Evolutionary conservation across 1,284 basidiomycete species (phyloP), one percentile per base, ranked within the genome.

Genomic region (Veloporphyrellus conicus): DNA sequence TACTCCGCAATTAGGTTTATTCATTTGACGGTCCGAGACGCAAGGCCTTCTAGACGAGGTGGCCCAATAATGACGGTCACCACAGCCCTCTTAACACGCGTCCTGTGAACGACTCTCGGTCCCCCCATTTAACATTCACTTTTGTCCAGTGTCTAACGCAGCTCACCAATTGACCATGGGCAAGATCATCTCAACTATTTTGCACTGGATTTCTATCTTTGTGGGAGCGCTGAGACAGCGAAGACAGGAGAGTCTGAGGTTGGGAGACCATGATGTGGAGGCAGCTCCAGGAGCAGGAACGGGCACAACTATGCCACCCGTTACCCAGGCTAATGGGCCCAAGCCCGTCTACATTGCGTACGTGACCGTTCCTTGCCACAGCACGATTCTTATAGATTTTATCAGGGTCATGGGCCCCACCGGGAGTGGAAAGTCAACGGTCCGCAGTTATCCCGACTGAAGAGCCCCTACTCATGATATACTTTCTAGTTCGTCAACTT

Each of bases 401-500:
- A 25, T 45, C 43, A 65, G 63, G 41, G 50, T 65, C 22, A 57
- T 68, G 58, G 63, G 63, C 2, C 52, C 50, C 11, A 68, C 66
- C 0, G 63, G 63, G 36, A 67, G 66, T 36, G 63, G 63, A 43
- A 68, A 68, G 36, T 52, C 65, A 28, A 64, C 63, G 49, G 64
- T 67, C n/a, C 22, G 67, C 23, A 25, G 8, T 25, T 8, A 8
- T 4, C 20, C 9, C 16, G 8, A 11, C 14, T 41, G 33, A 31
- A 28, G 16, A 31, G 20, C 14, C 29, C 14, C 31, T 35, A 22
- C 52, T 52, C 23, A 51, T 19, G n/a, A 27, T 6, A 15, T 20
- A 4, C 27, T 28, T 40, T 7, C 38, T 25, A 69, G 69, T 70
- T 69, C 35, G 62, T 70, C 41, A 71, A 69, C 49, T 35, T 63